Evolutionary conservation across 768 basidiomycete genomes (phyloP).

Genomic region (Mycena albidolilacea): DNA sequence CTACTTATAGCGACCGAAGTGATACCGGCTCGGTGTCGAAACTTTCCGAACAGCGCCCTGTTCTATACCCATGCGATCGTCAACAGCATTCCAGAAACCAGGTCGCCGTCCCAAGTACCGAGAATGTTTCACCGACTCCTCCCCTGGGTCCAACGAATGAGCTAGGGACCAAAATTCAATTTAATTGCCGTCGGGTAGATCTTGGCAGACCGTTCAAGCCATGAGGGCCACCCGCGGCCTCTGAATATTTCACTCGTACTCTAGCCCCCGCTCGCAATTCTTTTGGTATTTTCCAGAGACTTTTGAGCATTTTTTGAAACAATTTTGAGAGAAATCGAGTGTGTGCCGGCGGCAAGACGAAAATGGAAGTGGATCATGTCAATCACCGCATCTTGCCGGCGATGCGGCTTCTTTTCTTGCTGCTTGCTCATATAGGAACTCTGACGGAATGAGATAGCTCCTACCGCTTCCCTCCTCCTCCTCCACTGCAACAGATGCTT

Average conservation of each 20-base stretch:
- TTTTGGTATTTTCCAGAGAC: neutral
- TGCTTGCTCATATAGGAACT: slow-evolving; percentile 23
- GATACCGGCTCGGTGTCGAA: neutral
- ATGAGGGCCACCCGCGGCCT: neutral
- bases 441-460: slow-evolving; percentile 24
- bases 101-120: neutral
- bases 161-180: slow-evolving; percentile 16
- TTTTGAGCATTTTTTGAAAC: neutral
- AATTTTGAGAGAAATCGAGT: neutral
- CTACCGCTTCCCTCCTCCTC: slow-evolving; percentile 5
- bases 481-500: slow-evolving; percentile 22
- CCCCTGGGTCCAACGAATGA: neutral
- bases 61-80: neutral
- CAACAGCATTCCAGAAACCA: slow-evolving; percentile 14
- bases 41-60: slow-evolving; percentile 27
- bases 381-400: neutral
- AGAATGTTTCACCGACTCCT: slow-evolving; percentile 33
- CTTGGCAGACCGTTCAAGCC: no score
- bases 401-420: neutral
- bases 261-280: neutral
- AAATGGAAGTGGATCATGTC: slow-evolving; percentile 24
- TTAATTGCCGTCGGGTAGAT: neutral
- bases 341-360: neutral
- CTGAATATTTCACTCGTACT: neutral
- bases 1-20: neutral